Evolutionary conservation across 2,329 filamentous ascomycete genomes (phyloP), one percentile per base, ranked within the genome.

Genomic region (Blumeriella jaapii): DNA sequence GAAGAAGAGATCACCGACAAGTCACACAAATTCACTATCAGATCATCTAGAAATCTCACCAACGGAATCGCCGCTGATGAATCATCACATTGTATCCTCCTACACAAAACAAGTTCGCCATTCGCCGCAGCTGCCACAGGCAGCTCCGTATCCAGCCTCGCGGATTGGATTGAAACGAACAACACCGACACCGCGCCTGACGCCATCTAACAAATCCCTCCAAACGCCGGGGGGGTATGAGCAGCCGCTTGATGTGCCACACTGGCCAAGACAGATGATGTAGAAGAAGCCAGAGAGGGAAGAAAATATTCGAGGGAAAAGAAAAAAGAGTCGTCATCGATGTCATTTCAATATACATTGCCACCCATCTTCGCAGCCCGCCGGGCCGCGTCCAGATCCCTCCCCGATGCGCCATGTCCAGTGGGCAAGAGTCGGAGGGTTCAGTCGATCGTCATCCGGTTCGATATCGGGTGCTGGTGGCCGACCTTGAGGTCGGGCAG

Each of bases 391-490:
- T 11, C 20, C 20, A 6, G 11, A 6, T 22, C 25, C 31, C 34
- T 27, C 11, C 27, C 35, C 34, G 36, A 44, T 47, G 38, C 40
- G 44, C 38, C 41, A 43, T 38, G 41, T 40, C 17, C 23, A 17
- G 24, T 18, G 14, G 24, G 15, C 18, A 35, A 22, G 27, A 9
- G 16, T 18, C 26, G 12, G 36, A 10, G n/a, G n/a, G n/a, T 29
- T 51, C 56, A 68, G 49, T 68, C 64, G 49, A 68, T 68, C 34
- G 61, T 64, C 64, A 68, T 68, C 39, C 65, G 55, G 24, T 53
- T 59, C 16, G 63, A 60, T 28, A 57, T 50, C 16, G 63, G 59
- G 32, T 58, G 39, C 32, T 51, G 39, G 5, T 39, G 29, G 4
- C 31, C 41, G 22, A 46, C 39, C 23, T 55, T 56, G 19, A 56